Percentiles rank a stretch among this genome's conserved stretches.
Conservation (phyloP, 2,329 filamentous ascomycete species). For the Penicillium sp. region DNA sequence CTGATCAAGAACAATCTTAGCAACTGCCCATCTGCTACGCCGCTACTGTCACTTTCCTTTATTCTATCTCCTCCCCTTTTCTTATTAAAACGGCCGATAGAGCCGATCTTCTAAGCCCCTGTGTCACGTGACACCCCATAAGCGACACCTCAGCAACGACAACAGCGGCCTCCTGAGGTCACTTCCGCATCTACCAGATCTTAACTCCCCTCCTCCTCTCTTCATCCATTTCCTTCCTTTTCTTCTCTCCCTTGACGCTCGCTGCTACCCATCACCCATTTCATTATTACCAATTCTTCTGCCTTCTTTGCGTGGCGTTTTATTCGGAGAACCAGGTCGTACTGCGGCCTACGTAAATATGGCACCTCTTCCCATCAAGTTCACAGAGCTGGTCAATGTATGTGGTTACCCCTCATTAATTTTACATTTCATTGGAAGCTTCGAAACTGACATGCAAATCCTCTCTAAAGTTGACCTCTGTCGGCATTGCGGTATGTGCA, state of each 20-base stretch:
- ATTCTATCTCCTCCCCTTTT: background rate
- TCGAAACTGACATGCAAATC: slow-evolving; percentile 37
- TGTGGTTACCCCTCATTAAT: slow-evolving; percentile 38
- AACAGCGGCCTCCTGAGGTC: slow-evolving; percentile 41
- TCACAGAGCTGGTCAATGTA: slow-evolving; percentile 83
- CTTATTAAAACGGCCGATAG: background rate
- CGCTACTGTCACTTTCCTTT: background rate
- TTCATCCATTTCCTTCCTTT: slow-evolving; percentile 18
- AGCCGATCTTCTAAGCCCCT: slow-evolving; percentile 14
- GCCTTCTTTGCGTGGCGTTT: slow-evolving; percentile 39
- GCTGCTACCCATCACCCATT: slow-evolving; percentile 10
- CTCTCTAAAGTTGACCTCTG: slow-evolving; percentile 48
- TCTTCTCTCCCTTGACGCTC: slow-evolving; percentile 17
- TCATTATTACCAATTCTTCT: slow-evolving; percentile 21
- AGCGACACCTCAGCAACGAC: slow-evolving; percentile 43
- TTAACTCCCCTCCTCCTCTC: slow-evolving; percentile 16
- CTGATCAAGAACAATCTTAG: background rate
- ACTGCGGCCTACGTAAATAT: slow-evolving; percentile 46
- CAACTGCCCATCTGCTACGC: background rate
- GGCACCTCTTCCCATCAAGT: slow-evolving; percentile 79
- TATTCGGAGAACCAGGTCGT: slow-evolving; percentile 43
- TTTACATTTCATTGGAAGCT: slow-evolving; percentile 1
- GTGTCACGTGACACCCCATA: slow-evolving; percentile 36
- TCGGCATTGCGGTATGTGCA: slow-evolving; percentile 52
- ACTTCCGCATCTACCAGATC: slow-evolving; percentile 36